A percentile compares a stretch with the other conserved stretches of the same genome.
Evolutionary conservation across 2,329 filamentous ascomycete species (phyloP).

Genomic region (Plectosphaerella sp.): DNA sequence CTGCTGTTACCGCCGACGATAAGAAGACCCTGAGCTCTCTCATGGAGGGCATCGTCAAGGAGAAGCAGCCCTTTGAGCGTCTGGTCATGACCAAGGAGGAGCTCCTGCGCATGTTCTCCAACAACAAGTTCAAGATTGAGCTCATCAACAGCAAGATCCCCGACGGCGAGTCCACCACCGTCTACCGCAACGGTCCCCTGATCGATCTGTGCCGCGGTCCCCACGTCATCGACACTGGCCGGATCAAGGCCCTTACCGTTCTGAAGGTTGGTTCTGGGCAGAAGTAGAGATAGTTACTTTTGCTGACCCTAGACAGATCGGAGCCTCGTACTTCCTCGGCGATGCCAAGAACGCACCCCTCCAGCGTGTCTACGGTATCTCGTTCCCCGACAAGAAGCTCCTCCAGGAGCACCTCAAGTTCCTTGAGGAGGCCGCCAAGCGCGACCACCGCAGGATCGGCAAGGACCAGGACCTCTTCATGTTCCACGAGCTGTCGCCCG

Average conservation of each 20-base stretch:
- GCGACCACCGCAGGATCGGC: constrained; percentile 90
- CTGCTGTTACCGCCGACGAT: constrained; percentile 68
- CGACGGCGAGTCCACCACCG: constrained; percentile 85
- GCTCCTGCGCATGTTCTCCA: constrained; percentile 72
- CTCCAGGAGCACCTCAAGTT: constrained; percentile 93
- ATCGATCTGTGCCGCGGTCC: constrained; percentile 95
- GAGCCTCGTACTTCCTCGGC: constrained; percentile 83
- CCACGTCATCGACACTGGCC: constrained; percentile 77
- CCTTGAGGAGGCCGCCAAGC: constrained; percentile 95
- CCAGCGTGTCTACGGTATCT: constrained; percentile 94
- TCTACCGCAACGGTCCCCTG: constrained; percentile 88
- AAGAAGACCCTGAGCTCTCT: constrained; percentile 81
- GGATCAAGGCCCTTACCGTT: constrained; percentile 92
- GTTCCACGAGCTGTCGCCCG: constrained; percentile 91
- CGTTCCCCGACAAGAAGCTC: constrained; percentile 91
- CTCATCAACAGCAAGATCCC: constrained; percentile 92
- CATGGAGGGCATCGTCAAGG: constrained; percentile 82
- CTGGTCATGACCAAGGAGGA: constrained; percentile 86
- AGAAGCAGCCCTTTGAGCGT: constrained; percentile 93
- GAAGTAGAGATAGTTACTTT: neutral
- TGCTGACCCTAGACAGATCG: constrained; percentile 53
- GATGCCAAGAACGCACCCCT: constrained; percentile 91
- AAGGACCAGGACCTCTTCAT: constrained; percentile 97
- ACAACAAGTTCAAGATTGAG: constrained; percentile 98
- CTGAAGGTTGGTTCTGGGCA: constrained; percentile 55